Evolutionary conservation across 805 yeast species (phyloP).

Genomic region (Soucietia sequanensis): DNA sequence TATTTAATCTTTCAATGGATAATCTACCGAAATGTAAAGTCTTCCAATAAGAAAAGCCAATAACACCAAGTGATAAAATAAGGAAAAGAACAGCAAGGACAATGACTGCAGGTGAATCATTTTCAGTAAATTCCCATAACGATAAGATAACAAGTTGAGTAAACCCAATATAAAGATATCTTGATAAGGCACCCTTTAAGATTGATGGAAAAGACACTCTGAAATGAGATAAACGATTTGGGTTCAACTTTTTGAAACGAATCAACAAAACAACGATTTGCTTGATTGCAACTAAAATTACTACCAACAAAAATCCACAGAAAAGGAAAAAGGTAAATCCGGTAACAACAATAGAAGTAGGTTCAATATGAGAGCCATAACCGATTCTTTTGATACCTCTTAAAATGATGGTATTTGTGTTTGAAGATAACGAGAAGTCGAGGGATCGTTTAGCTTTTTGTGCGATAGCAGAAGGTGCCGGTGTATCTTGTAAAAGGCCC

Average conservation of each 20-base stretch:
- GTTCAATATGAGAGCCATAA: constrained; percentile 72
- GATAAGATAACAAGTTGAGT: constrained; percentile 77
- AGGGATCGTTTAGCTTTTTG: constrained; percentile 22
- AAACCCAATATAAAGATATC: constrained; percentile 82
- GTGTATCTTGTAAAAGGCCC: constrained; percentile 1
- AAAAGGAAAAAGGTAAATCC: constrained; percentile 84
- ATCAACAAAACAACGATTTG: constrained; percentile 47
- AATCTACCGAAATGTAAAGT: constrained; percentile 59
- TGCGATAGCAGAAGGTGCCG: not conserved
- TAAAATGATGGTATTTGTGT: constrained; percentile 59
- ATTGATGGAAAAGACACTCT: constrained; percentile 56
- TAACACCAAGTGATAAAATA: constrained; percentile 55
- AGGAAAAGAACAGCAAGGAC: constrained; percentile 76
- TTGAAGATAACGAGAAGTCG: constrained; percentile 47
- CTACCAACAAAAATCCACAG: constrained; percentile 70
- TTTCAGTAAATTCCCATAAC: constrained; percentile 80
- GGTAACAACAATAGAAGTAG: constrained; percentile 78
- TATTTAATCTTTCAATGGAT: constrained; percentile 60
- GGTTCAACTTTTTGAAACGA: constrained; percentile 49
- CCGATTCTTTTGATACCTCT: constrained; percentile 89
- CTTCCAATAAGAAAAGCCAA: constrained; percentile 66
- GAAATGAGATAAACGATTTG: constrained; percentile 47
- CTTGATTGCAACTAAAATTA: constrained; percentile 54
- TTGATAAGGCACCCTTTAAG: constrained; percentile 74
- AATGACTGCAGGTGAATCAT: constrained; percentile 86